Evolutionary conservation across 1,284 basidiomycete genomes (phyloP).

Genomic region (Puccinia horiana): DNA sequence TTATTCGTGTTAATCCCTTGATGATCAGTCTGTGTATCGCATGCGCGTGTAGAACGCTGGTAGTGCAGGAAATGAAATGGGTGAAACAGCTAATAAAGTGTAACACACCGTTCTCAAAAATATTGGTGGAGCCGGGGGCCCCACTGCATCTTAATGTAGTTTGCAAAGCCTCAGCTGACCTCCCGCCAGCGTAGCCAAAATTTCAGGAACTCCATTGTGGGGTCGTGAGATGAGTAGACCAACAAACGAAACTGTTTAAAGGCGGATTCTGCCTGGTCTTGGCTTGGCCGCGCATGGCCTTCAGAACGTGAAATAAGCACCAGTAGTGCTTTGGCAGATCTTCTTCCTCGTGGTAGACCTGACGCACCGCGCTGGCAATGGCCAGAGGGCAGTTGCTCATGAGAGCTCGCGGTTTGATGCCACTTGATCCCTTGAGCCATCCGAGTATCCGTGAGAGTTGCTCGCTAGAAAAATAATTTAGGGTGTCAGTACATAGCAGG

Average conservation of each 20-base stretch:
- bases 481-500: too few relatives aligned
- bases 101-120: too few relatives aligned
- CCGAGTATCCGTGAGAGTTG: neutral
- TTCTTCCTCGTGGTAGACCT: neutral
- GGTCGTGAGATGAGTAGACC: neutral
- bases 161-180: neutral
- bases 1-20: too few relatives aligned
- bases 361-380: neutral
- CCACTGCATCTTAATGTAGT: neutral
- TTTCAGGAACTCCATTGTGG: neutral
- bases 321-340: neutral
- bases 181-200: neutral
- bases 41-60: too few relatives aligned
- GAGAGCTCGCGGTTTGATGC: neutral
- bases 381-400: neutral
- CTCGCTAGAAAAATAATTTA: neutral
- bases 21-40: too few relatives aligned
- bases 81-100: too few relatives aligned
- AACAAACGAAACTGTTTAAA: neutral
- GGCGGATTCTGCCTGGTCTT: neutral
- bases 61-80: too few relatives aligned
- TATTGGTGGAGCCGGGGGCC: neutral
- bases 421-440: neutral
- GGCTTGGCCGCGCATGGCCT: neutral
- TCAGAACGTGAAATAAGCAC: slow-evolving; percentile 14